Base-by-base conservation (phyloP, 352 stramenopile species). In the Phytophthora vignae region DNA sequence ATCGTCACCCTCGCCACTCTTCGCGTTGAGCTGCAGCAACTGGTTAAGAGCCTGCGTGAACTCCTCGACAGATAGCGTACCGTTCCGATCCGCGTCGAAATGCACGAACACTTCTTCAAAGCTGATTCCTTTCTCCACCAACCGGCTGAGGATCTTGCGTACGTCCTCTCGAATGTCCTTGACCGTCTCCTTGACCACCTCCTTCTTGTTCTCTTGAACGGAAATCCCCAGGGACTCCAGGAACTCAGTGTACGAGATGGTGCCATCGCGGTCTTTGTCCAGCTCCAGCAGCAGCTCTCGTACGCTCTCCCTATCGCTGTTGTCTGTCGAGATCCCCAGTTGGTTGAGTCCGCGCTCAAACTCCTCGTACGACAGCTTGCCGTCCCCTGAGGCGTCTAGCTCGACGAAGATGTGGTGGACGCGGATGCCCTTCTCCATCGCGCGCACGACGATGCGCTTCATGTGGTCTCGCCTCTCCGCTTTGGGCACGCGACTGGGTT, bases 201-300 rank as follows among this genome's bases (percentile, higher is more conserved):
- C 82, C 14, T 72, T 55, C 52, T 82, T 81, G 66, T 88, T 88
- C 25, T 75, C 49, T 59, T 84, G 70, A 7, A 88, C 6, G 1
- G 76, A 74, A 14, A 91, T 78, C 2, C 79, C 79, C n/a, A 95
- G 55, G 2, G 78, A 85, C 25, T 74, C 57, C 9, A 95, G 72
- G 54, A 98, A 97, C 54, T 98, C 92, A 1, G 74, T 61, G 62
- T 96, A 92, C 10, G 90, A 93, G 19, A 98, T 85, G 2, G 59
- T 73, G 0, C 85, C 88, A 52, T 95, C 79, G 17, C 76, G 69
- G 54, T 95, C 75, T 40, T 64, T 67, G 42, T 96, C 87, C 15
- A 96, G 78, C 44, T 84, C 75, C 1, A 19, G 33, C 19, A 95
- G 64, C 2, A 96, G 63, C 4, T 62, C 60, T n/a, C 69, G 63